Evolutionary conservation across 177 flowering plant species (phyloP).

Genomic region (Vitis hybrid): DNA sequence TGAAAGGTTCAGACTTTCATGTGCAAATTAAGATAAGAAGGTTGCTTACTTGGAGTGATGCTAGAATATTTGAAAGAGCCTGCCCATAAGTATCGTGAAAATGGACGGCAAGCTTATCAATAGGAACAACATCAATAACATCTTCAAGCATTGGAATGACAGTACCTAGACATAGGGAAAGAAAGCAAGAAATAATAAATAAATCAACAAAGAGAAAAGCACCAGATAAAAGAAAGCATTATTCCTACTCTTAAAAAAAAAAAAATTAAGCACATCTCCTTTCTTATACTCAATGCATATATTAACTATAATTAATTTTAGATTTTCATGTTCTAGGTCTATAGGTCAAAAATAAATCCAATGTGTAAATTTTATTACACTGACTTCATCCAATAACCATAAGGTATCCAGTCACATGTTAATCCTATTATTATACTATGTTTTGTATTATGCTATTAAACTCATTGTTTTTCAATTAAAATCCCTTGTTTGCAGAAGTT

Average conservation of each 20-base stretch:
- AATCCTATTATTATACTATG: too few relatives aligned
- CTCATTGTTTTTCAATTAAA: too few relatives aligned
- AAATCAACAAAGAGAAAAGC: neutral
- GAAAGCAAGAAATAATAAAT: constrained; percentile 2
- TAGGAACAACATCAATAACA: constrained; percentile 68
- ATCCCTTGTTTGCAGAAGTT: too few relatives aligned
- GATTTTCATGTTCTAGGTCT: too few relatives aligned
- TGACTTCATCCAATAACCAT: too few relatives aligned
- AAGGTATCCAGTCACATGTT: too few relatives aligned
- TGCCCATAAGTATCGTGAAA: constrained; percentile 98
- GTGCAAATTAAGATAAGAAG: neutral
- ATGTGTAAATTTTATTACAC: too few relatives aligned
- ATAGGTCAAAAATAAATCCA: too few relatives aligned
- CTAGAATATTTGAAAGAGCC: constrained; percentile 85
- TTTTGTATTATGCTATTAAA: too few relatives aligned
- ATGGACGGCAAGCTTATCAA: constrained; percentile 90
- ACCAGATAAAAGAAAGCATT: neutral
- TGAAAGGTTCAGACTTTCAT: neutral
- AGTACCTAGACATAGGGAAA: constrained; percentile 45
- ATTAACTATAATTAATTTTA: too few relatives aligned
- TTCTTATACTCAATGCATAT: too few relatives aligned
- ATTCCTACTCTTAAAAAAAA: neutral
- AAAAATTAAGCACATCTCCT: neutral
- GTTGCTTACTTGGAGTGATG: constrained; percentile 74
- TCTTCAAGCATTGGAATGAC: constrained; percentile 91